phyloP scores from a whole-genome alignment of 768 basidiomycete genomes.

The Amyloporia xantha region DNA sequence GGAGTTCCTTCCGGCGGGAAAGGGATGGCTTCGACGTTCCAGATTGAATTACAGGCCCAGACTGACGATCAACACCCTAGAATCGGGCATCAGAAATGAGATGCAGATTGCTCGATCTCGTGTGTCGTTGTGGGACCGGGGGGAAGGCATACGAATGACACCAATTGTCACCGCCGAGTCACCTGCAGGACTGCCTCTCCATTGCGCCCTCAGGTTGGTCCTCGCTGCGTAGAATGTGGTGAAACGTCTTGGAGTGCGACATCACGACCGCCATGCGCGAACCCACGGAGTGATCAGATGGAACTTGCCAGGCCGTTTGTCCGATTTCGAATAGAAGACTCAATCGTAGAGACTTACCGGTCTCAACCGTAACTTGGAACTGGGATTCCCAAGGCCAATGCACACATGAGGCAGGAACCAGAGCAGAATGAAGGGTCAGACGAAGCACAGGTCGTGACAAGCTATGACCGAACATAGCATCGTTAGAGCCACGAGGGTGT shows the following conservation, averaged over 20 bases:
- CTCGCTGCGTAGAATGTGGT: too few relatives aligned
- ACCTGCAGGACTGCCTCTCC: background rate
- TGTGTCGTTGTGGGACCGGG: slow-evolving; percentile 4
- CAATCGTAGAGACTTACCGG: too few relatives aligned
- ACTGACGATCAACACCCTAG: slow-evolving; percentile 6
- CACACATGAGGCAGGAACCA: too few relatives aligned
- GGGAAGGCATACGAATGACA: background rate
- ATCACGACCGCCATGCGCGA: too few relatives aligned
- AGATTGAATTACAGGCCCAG: slow-evolving; percentile 2
- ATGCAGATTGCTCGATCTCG: slow-evolving; percentile 5
- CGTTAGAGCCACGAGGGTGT: too few relatives aligned
- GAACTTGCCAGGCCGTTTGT: background rate
- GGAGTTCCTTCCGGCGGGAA: background rate
- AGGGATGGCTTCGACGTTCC: background rate
- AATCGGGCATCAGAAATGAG: slow-evolving; percentile 9
- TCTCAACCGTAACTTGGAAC: too few relatives aligned
- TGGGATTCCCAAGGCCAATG: too few relatives aligned
- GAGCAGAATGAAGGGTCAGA: too few relatives aligned
- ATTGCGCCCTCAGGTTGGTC: too few relatives aligned
- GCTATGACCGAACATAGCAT: background rate
- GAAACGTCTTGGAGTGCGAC: too few relatives aligned
- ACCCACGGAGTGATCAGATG: background rate
- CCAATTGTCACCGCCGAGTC: background rate
- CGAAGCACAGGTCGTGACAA: background rate
- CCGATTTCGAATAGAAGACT: background rate